Percentiles rank a stretch among this genome's conserved stretches.
phyloP scores from a whole-genome alignment of 495 filamentous ascomycete species.

The Hyaloscypha variabilis region DNA sequence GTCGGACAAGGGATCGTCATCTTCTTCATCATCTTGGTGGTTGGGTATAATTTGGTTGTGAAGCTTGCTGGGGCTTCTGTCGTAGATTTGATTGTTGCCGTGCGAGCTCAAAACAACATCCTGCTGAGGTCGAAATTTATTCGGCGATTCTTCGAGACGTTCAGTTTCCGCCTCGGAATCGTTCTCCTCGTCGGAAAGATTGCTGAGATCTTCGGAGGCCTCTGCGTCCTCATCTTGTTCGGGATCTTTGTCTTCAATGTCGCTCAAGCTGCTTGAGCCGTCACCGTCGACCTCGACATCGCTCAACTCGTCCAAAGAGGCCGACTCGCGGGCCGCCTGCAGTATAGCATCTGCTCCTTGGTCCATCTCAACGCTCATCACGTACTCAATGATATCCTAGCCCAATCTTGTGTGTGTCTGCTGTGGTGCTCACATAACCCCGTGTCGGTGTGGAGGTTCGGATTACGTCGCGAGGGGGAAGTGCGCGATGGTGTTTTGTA shows the following conservation, averaged over 20 bases:
- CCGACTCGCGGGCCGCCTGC: conserved; percentile 27
- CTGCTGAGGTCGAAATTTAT: conserved; percentile 62
- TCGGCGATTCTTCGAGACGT: conserved; percentile 88
- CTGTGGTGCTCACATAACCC: conserved; percentile 32
- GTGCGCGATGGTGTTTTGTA: conserved; percentile 5
- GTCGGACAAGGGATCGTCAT: conserved; percentile 44
- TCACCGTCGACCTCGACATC: conserved; percentile 32
- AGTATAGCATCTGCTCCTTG: conserved; percentile 31
- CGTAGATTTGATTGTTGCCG: conserved; percentile 45
- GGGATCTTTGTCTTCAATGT: conserved; percentile 75
- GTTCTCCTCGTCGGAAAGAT: conserved; percentile 62
- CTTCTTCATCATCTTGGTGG: conserved; percentile 39
- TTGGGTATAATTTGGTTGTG: conserved; percentile 46
- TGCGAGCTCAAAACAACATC: conserved; percentile 60
- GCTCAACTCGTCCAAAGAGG: conserved; percentile 39
- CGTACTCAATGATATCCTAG: conserved; percentile 20
- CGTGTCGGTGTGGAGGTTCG: conserved; percentile 14
- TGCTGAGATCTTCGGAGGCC: conserved; percentile 52
- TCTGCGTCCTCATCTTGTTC: conserved; percentile 50
- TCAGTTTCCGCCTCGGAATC: conserved; percentile 99
- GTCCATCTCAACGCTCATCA: conserved; percentile 32
- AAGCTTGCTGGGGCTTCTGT: conserved; percentile 71
- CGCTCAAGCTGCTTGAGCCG: conserved; percentile 77
- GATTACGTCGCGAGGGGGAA: conserved; percentile 11
- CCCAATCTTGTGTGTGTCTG: conserved; percentile 24